phyloP scores from a whole-genome alignment of 2,329 filamentous ascomycete genomes.

The Dothidotthia symphoricarpi region DNA sequence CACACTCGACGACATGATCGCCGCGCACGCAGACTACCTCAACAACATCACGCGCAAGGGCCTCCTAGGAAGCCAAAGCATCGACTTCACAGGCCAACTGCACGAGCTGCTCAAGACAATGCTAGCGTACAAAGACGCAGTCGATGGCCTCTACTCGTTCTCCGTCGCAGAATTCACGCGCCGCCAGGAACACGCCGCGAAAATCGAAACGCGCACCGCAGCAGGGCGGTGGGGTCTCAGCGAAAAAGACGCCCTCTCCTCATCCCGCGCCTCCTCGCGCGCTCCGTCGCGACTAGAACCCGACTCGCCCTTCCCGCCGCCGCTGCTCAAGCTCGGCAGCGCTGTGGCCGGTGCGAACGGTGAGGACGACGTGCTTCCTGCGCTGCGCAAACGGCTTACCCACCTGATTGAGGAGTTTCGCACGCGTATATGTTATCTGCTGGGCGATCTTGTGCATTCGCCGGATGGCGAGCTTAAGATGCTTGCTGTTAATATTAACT shows the following conservation, averaged over 20 bases:
- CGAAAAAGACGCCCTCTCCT: slow-evolving; percentile 46
- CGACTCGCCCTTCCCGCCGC: slow-evolving; percentile 46
- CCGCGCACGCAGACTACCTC: slow-evolving; percentile 86
- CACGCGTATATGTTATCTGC: slow-evolving; percentile 70
- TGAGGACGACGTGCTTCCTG: slow-evolving; percentile 67
- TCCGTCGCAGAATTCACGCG: slow-evolving; percentile 91
- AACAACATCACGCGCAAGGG: slow-evolving; percentile 95
- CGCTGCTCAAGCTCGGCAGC: slow-evolving; percentile 35
- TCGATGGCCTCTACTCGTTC: slow-evolving; percentile 93
- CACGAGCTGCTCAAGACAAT: slow-evolving; percentile 91
- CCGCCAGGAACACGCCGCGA: slow-evolving; percentile 79
- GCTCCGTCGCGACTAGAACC: slow-evolving; percentile 29
- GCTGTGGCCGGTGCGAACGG: slow-evolving; percentile 36
- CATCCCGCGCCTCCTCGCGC: slow-evolving; percentile 20
- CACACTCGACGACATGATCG: slow-evolving; percentile 92
- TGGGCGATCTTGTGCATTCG: slow-evolving; percentile 90
- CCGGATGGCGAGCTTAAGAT: slow-evolving; percentile 94
- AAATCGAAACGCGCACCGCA: slow-evolving; percentile 65
- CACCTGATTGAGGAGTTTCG: slow-evolving; percentile 75
- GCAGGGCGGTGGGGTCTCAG: slow-evolving; percentile 63
- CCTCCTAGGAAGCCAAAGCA: slow-evolving; percentile 69
- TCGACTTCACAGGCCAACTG: slow-evolving; percentile 83
- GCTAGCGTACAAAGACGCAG: slow-evolving; percentile 88
- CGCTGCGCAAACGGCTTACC: slow-evolving; percentile 70
- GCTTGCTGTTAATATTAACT: slow-evolving; percentile 96